A percentile compares a stretch with the other conserved stretches of the same genome.
phyloP scores from a whole-genome alignment of 441 rosid species.

The Bruguiera hainesii region DNA sequence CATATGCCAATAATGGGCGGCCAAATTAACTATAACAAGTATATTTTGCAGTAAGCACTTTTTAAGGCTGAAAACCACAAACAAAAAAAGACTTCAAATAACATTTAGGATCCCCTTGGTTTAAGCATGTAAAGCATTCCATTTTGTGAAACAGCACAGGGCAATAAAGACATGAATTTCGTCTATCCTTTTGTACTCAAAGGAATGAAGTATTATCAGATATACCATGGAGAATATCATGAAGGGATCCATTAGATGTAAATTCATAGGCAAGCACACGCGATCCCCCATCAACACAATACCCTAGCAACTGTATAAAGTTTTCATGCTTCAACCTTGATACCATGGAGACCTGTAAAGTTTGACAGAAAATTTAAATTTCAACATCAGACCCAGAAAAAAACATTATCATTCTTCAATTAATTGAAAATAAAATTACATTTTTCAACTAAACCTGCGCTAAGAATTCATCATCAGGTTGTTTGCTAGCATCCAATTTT shows the following conservation, averaged over 20 bases:
- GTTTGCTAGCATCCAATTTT: conserved; percentile 75
- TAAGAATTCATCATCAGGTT: conserved; percentile 62
- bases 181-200: no score
- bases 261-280: conserved; percentile 92
- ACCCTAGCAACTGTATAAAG: conserved; percentile 79
- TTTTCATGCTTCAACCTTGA: conserved; percentile 82
- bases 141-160: not conserved
- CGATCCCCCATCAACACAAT: conserved; percentile 72
- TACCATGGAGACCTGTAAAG: conserved; percentile 63
- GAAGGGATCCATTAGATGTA: conserved; percentile 95
- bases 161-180: no score
- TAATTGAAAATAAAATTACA: not conserved
- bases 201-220: conserved; percentile 10
- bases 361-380: conserved; percentile 3
- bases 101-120: no score
- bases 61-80: no score
- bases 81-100: no score
- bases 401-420: not conserved
- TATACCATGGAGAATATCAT: conserved; percentile 87
- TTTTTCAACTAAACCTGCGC: conserved; percentile 19
- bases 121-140: no score
- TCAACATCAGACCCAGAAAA: conserved; percentile 2
- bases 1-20: no score
- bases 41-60: not conserved
- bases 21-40: not conserved